Conservation (phyloP, 768 basidiomycete species). For the Kwoniella bestiolae region DNA sequence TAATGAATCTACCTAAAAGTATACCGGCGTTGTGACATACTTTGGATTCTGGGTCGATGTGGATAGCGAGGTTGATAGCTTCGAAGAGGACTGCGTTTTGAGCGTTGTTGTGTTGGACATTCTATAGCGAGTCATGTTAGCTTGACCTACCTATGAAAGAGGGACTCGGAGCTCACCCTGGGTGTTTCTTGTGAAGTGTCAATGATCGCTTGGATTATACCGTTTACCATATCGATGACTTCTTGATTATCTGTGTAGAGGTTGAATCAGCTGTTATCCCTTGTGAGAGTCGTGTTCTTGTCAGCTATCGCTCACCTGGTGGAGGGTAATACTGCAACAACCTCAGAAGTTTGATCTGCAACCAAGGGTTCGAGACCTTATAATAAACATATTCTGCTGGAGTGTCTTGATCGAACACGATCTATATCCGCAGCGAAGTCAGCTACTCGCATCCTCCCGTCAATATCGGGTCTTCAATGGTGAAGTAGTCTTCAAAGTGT, state of each 20-base stretch:
- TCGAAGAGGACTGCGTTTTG: conserved; percentile 98
- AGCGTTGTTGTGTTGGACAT: conserved; percentile 98
- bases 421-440: conserved; percentile 60
- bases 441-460: neutral
- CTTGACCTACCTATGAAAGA: neutral
- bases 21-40: conserved; percentile 86
- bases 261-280: neutral
- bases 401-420: conserved; percentile 90
- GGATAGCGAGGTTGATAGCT: conserved; percentile 94
- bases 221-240: conserved; percentile 72
- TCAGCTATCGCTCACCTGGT: conserved; percentile 68
- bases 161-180: conserved; percentile 38
- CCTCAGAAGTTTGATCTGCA: conserved; percentile 92
- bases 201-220: conserved; percentile 87
- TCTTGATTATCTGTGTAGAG: conserved; percentile 73
- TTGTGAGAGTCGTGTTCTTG: too few relatives aligned
- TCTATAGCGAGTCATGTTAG: conserved; percentile 59
- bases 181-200: conserved; percentile 83
- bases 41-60: conserved; percentile 86
- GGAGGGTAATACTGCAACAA: conserved; percentile 95
- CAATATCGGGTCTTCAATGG: neutral
- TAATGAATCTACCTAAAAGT: conserved; percentile 91
- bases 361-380: conserved; percentile 95
- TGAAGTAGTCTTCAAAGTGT: too few relatives aligned
- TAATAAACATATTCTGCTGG: conserved; percentile 91